Conservation (phyloP, 148 eudicot species). For the Beta vulgaris region DNA sequence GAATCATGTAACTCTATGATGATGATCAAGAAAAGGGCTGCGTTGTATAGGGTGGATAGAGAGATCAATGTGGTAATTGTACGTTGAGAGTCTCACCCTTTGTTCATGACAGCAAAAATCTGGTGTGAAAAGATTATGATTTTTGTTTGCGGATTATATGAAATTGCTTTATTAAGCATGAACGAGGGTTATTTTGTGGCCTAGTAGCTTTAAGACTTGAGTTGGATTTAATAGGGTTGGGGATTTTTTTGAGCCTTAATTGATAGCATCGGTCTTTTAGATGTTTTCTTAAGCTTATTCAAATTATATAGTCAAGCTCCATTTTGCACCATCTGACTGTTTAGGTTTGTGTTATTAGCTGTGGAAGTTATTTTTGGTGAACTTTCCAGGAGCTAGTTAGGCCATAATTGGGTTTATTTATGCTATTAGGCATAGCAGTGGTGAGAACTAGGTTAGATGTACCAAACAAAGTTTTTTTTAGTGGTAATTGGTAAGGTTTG, state of each 20-base stretch:
- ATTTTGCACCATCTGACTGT: too few relatives aligned
- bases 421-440: too few relatives aligned
- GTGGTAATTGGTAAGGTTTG: too few relatives aligned
- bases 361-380: too few relatives aligned
- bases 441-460: too few relatives aligned
- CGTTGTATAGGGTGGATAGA: slow-evolving; percentile 17
- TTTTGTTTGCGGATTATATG: slow-evolving; percentile 8
- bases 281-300: background rate
- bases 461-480: too few relatives aligned
- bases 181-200: background rate
- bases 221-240: background rate
- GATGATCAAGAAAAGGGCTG: slow-evolving; percentile 25
- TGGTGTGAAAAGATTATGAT: background rate
- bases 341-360: background rate
- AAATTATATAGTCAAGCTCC: background rate
- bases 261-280: background rate
- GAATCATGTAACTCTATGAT: slow-evolving; percentile 19
- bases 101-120: slow-evolving; percentile 13
- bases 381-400: too few relatives aligned
- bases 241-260: background rate
- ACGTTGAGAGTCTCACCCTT: slow-evolving; percentile 7
- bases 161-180: background rate
- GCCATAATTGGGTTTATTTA: too few relatives aligned
- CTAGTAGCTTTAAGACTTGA: background rate
- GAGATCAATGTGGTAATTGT: slow-evolving; percentile 12